Evolutionary conservation across 805 yeast genomes (phyloP), one percentile per base, ranked within the genome.

Genomic region (Pichia eremophila): DNA sequence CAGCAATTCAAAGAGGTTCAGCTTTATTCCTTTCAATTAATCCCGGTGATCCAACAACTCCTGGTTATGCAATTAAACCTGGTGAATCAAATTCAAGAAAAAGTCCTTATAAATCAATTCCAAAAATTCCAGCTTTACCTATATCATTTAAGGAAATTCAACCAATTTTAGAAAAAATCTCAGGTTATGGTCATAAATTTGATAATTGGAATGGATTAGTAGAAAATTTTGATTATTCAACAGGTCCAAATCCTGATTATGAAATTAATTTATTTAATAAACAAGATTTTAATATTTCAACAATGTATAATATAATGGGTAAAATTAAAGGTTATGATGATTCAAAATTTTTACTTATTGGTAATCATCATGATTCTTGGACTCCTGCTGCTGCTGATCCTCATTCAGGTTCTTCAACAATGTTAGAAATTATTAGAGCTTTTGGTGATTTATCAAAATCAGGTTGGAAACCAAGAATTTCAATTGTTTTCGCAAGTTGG

Each of bases 331-430:
- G 90, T 39, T 67, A 70, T 38, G 62, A 67, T 37, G 71, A 75
- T 43, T 36, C 46, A 31, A 81, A 81, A 48, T 79, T 76, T 18
- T 71, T 84, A 43, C 60, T 85, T 35, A 60, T 84, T 47, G 93
- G 93, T 35, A 84, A 83, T 60, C 93, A 84, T 60, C 75, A 88
- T 47, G 93, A 85, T 59, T 81, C 90, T 3, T 85, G 91, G 93
- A 75, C 81, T 49, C 77, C 79, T 48, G 87, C 87, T 15, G 89
- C 90, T 1, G 82, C 79, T 27, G 93, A 85, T 63, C 90, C 93
- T 31, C 84, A 84, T 62, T 73, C 83, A 28, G 91, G 91, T 1
- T 73, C 85, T 17, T 81, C 89, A 1, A 77, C 72, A 0, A 51
- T 82, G 52, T 62, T 84, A 40, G 91, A 84, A 59, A 64, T 84